phyloP scores from a whole-genome alignment of 805 yeast species.

The Pichia rugopelliculosa region DNA sequence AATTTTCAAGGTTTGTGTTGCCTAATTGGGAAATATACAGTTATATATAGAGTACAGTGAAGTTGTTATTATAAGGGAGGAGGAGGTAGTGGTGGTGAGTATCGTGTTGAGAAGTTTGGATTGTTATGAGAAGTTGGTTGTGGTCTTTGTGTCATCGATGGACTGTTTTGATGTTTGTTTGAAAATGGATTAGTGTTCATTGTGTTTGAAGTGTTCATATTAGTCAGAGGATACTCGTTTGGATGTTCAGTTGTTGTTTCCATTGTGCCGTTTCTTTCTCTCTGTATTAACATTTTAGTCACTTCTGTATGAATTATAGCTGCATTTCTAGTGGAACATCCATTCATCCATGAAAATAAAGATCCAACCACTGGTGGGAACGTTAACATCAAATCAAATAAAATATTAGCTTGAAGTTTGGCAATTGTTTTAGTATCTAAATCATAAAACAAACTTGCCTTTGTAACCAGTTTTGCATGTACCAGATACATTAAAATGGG shows the following conservation, averaged over 20 bases:
- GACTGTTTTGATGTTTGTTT: neutral
- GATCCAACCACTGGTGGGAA: slow-evolving; percentile 78
- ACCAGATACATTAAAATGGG: slow-evolving; percentile 74
- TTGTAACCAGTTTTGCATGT: slow-evolving; percentile 57
- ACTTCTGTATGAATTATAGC: slow-evolving; percentile 55
- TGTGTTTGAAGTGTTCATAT: neutral
- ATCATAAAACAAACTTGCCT: slow-evolving; percentile 50
- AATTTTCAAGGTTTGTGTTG: neutral
- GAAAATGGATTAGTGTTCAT: neutral
- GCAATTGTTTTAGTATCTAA: slow-evolving; percentile 55
- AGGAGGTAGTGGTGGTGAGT: neutral
- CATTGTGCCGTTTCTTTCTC: slow-evolving; percentile 8
- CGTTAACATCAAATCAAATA: slow-evolving; percentile 65
- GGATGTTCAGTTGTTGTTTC: neutral
- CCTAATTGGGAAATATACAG: neutral
- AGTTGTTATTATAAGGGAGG: too few species aligned
- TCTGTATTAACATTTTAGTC: slow-evolving; percentile 13
- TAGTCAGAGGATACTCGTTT: neutral
- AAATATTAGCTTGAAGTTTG: slow-evolving; percentile 69
- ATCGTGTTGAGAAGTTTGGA: neutral
- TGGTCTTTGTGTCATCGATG: too few species aligned
- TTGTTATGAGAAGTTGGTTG: too few species aligned
- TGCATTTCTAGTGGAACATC: slow-evolving; percentile 85
- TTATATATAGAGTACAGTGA: too few species aligned
- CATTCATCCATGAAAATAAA: slow-evolving; percentile 71